Evolutionary conservation across 2,329 filamentous ascomycete species (phyloP).

Genomic region (Exserohilum rostratum): DNA sequence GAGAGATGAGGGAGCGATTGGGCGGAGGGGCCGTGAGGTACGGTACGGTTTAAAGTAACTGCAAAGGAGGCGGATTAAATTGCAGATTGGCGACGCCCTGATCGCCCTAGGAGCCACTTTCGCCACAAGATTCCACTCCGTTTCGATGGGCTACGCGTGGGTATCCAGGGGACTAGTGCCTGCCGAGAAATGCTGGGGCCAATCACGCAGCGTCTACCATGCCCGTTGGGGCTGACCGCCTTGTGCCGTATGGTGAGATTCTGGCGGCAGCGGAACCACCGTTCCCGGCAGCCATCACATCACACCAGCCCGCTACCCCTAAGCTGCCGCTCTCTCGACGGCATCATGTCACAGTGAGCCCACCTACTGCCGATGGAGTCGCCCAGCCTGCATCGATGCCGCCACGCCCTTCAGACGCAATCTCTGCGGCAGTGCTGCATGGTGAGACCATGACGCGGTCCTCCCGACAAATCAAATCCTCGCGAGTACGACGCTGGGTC

Average conservation of each 20-base stretch:
- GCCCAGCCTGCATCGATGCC: conserved; percentile 1
- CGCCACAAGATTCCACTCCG: conserved; percentile 26
- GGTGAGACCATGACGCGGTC: conserved; percentile 6
- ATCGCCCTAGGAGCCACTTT: conserved; percentile 39
- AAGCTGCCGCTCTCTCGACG: conserved; percentile 2
- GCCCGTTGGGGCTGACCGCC: conserved; percentile 27
- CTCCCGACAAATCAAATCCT: conserved; percentile 4
- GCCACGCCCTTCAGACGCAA: neutral
- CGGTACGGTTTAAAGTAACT: conserved; percentile 17
- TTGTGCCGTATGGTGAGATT: conserved; percentile 26
- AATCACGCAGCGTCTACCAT: conserved; percentile 17
- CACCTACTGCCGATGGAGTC: conserved; percentile 23
- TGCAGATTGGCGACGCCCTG: conserved; percentile 32
- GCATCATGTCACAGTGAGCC: conserved; percentile 31
- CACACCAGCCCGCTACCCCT: conserved; percentile 20
- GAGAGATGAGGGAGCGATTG: conserved; percentile 11
- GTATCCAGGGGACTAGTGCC: conserved; percentile 18
- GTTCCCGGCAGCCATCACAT: conserved; percentile 15
- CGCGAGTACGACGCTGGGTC: conserved; percentile 2
- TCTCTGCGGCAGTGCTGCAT: neutral
- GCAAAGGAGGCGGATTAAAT: conserved; percentile 40
- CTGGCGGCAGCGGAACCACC: conserved; percentile 20
- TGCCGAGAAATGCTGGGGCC: conserved; percentile 19
- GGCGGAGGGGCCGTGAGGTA: conserved; percentile 22
- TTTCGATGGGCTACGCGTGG: conserved; percentile 20